Evolutionary conservation across 139 green algal species (phyloP), one percentile per base, ranked within the genome.

Genomic region (Coccomyxa sp.): DNA sequence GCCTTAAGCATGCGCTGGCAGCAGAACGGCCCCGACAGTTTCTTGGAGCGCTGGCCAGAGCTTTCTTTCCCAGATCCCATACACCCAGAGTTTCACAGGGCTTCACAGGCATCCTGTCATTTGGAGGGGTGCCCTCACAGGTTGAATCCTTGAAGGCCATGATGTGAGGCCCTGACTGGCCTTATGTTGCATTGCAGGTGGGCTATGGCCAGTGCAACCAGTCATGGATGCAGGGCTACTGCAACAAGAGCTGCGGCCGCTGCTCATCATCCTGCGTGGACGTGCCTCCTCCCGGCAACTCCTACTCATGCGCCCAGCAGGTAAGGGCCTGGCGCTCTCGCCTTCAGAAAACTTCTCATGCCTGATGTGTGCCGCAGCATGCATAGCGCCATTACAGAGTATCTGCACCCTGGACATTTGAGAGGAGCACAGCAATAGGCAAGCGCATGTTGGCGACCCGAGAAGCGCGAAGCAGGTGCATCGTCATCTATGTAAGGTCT

Each of bases 181-280:
- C n/a, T n/a, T n/a, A n/a, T n/a, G n/a, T n/a, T n/a, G n/a, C n/a
- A n/a, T 31, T 31, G 37, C 70, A 75, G 70, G 40, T 35, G 33
- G 70, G 36, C 8, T 75, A 22, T 8, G 70, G 70, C 36, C n/a
- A 75, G 70, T 75, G 70, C 22, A 35, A 36, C 37, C 12, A 75
- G 70, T 34, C 36, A 39, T 75, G 36, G 36, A 55, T 75, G 36
- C 70, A 75, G 27, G 50, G 50, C 50, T 64, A 64, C 50, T 64
- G 50, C 5, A 64, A 64, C 50, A 31, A 31, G 50, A 64, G 50
- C 50, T 64, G 50, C 27, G 50, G 50, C 50, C 22, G 50, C 22
- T 64, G 50, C 50, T 64, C 50, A 31, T 64, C 50, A 31, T 64
- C 50, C 27, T 64, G 50, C 50, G 18, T 22, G 27, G 50, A 64